Evolutionary conservation across 2,329 filamentous ascomycete species (phyloP).

Genomic region (Eurotiales sp.): DNA sequence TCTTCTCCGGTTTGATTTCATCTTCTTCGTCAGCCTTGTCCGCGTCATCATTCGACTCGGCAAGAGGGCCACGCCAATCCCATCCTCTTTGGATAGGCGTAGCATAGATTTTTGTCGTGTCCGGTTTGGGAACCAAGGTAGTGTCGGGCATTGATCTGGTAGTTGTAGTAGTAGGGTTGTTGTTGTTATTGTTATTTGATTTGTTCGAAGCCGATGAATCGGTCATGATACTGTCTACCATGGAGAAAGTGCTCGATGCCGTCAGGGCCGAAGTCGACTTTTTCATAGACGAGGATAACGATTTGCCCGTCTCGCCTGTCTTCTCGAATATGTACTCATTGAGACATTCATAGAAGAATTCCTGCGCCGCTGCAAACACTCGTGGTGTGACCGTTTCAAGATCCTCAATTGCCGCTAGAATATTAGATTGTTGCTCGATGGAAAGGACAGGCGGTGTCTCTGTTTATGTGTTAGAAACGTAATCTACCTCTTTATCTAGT

Average conservation of each 20-base stretch:
- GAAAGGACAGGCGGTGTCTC: conserved; percentile 59
- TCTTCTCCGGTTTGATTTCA: conserved; percentile 3
- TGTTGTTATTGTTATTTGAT: conserved; percentile 3
- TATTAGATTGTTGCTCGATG: conserved; percentile 66
- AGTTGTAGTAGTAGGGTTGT: too few species aligned
- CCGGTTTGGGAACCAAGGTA: conserved; percentile 34
- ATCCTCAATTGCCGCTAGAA: conserved; percentile 76
- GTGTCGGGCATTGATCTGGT: too few species aligned
- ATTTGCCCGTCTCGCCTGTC: conserved; percentile 7
- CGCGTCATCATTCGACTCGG: conserved; percentile 56
- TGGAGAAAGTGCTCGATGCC: conserved; percentile 59
- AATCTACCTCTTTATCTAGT: not conserved
- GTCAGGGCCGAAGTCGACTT: conserved; percentile 56
- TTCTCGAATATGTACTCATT: conserved; percentile 53
- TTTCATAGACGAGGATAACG: conserved; percentile 45
- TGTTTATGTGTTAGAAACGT: conserved; percentile 18
- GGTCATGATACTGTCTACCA: conserved; percentile 72
- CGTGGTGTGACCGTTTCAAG: conserved; percentile 69
- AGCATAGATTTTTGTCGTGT: conserved; percentile 19
- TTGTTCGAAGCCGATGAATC: conserved; percentile 31
- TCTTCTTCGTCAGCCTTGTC: not conserved
- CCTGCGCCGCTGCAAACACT: conserved; percentile 70
- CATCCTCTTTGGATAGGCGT: conserved; percentile 54
- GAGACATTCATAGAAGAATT: conserved; percentile 73
- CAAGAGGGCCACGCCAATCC: conserved; percentile 65